Evolutionary conservation across 371 early-diverging fungal species (phyloP), one percentile per base, ranked within the genome.

Genomic region (Apophysomyces ossiformis): DNA sequence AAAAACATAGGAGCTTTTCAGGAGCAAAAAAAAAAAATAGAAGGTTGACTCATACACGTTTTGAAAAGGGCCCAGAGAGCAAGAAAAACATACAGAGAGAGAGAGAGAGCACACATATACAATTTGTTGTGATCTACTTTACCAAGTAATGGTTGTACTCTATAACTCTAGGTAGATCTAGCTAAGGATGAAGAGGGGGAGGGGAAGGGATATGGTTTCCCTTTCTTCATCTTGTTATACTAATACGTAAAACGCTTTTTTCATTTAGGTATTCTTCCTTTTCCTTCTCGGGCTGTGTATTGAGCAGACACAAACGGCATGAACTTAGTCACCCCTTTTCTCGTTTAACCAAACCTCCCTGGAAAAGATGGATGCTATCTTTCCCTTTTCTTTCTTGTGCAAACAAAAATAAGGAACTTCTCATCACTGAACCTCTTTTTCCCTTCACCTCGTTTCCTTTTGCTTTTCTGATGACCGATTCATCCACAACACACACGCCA

Each of bases 341-440:
- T 11, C 21, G 5, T 50, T 50, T 16, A 26, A 8, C 21, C 5
- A 50, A 54, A 38, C 63, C 50, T 63, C 63, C 63, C 63, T 63
- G 56, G 63, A 63, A 56, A 26, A 26, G 32, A 56, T 63, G 37
- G 63, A 21, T 50, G n/a, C 18, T n/a, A 50, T 50, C 32, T 50
- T 50, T 50, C 54, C 63, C 57, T 63, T 62, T 63, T 21, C 39
- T 32, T 54, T 37, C 57, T 32, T 50, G 37, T 21, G 21, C 12
- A 56, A 37, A 50, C 37, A 63, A 50, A 63, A 63, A 21, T 26
- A 36, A 41, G 38, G 63, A 36, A 32, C 7, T 16, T 11, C 50
- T 37, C 54, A 56, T 38, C 63, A 43, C 39, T 56, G 16, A 37
- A 11, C 21, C 16, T 39, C 56, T 37, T 46, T 63, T 50, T 37